A percentile compares a stretch with the other conserved stretches of the same genome.
Conservation (phyloP, 208 protist genomes). For the Novymonas esmeraldas region DNA sequence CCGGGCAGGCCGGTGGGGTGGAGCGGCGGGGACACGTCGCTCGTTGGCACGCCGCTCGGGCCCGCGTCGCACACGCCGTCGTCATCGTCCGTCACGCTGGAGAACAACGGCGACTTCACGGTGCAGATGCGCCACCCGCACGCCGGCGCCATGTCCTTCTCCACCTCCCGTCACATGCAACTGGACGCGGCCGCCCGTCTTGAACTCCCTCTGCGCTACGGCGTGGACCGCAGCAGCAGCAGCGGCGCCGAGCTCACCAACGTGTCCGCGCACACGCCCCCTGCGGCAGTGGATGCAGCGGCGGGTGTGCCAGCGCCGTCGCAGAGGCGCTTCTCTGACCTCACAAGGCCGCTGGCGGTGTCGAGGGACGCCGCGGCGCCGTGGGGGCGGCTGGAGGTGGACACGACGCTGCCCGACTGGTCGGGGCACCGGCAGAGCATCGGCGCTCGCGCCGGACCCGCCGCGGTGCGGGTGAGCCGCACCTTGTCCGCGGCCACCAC, state of each 20-base stretch:
- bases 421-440: constrained; percentile 25
- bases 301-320: background rate
- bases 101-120: constrained; percentile 52
- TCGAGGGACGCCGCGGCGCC: background rate
- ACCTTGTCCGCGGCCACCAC: constrained; percentile 13
- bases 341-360: constrained; percentile 13
- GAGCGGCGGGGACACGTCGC: background rate
- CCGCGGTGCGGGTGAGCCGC: constrained; percentile 22
- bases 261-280: background rate
- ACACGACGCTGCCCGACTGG: constrained; percentile 25
- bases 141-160: constrained; percentile 49
- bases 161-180: constrained; percentile 41
- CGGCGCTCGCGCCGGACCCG: constrained; percentile 23
- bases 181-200: constrained; percentile 43
- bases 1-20: constrained; percentile 7
- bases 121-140: constrained; percentile 34
- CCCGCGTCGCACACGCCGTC: constrained; percentile 24
- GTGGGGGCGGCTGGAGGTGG: constrained; percentile 28
- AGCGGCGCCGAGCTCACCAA: background rate
- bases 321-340: constrained; percentile 27
- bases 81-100: constrained; percentile 39
- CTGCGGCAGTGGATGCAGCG: background rate
- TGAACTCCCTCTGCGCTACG: constrained; percentile 24
- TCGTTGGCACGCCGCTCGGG: constrained; percentile 20
- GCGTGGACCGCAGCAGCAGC: background rate